Conservation (phyloP, 305 asterid genomes). For the Solanum hybrid region DNA sequence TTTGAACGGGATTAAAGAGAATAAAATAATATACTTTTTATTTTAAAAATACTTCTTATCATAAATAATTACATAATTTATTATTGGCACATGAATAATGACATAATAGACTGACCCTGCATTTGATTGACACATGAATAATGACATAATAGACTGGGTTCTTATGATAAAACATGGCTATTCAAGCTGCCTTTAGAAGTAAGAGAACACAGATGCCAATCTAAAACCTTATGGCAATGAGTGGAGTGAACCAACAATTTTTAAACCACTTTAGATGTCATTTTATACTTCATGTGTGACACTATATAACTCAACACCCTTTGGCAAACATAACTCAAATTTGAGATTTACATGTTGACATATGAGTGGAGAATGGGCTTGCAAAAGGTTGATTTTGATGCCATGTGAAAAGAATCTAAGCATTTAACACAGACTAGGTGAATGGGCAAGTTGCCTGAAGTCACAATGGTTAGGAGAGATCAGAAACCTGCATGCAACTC, state of each 20-base stretch:
- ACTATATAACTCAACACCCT: not conserved
- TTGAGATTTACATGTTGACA: not conserved
- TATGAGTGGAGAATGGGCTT: not conserved
- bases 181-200: not conserved
- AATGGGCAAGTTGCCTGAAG: not conserved
- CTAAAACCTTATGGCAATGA: not conserved
- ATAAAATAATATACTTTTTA: too few species aligned
- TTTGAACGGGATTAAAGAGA: not conserved
- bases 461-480: not conserved
- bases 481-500: not conserved
- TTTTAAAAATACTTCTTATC: not conserved
- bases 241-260: not conserved
- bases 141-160: not conserved
- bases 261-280: not conserved
- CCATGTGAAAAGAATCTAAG: not conserved
- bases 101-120: not conserved
- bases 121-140: not conserved
- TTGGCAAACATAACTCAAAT: not conserved
- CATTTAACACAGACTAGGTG: not conserved
- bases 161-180: not conserved
- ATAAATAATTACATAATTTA: not conserved
- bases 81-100: not conserved
- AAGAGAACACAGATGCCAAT: not conserved
- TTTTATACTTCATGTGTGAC: not conserved
- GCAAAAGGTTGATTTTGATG: not conserved